These are phyloP conservation scores for Syncephalastrum monosporum DNA, from an alignment of 371 early-diverging fungal species.

Conservation along the genomic window DNA sequence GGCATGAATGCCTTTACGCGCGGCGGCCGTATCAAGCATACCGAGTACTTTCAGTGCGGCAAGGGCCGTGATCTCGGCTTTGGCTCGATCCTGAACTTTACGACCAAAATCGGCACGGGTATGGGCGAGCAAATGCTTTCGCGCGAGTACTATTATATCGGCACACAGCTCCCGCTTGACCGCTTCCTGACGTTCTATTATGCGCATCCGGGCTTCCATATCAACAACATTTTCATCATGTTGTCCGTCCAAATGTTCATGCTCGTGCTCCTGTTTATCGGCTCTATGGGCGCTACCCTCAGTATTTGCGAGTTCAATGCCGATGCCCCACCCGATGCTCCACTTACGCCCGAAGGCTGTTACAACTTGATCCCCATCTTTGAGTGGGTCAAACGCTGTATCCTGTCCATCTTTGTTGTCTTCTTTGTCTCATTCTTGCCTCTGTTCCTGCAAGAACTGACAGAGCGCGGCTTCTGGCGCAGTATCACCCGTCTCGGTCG, in stretches of 20 bases:
- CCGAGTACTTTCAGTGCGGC: slow-evolving; percentile 91
- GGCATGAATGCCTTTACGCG: slow-evolving; percentile 88
- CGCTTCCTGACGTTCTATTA: slow-evolving; percentile 88
- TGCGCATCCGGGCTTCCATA: slow-evolving; percentile 89
- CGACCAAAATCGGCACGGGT: slow-evolving; percentile 89
- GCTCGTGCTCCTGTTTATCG: slow-evolving; percentile 74
- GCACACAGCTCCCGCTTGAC: slow-evolving; percentile 81
- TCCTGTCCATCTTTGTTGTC: slow-evolving; percentile 76
- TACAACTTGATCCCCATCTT: slow-evolving; percentile 73
- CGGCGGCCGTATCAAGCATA: slow-evolving; percentile 88
- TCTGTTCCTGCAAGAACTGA: slow-evolving; percentile 80
- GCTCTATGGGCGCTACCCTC: slow-evolving; percentile 67
- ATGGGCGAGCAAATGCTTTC: slow-evolving; percentile 94
- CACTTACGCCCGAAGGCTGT: slow-evolving; percentile 60
- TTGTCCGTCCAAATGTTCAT: slow-evolving; percentile 84
- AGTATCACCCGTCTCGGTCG: slow-evolving; percentile 75
- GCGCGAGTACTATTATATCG: slow-evolving; percentile 88
- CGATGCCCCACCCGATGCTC: slow-evolving; percentile 45
- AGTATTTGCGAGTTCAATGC: slow-evolving; percentile 52
- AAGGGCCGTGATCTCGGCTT: slow-evolving; percentile 93
- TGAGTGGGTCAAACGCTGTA: slow-evolving; percentile 84
- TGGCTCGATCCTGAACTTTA: slow-evolving; percentile 86
- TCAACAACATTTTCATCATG: slow-evolving; percentile 91
- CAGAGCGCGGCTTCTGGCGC: slow-evolving; percentile 81
- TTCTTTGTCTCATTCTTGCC: slow-evolving; percentile 85